Conservation (phyloP, 2,329 filamentous ascomycete species). For the Harringtonia aguacate region DNA sequence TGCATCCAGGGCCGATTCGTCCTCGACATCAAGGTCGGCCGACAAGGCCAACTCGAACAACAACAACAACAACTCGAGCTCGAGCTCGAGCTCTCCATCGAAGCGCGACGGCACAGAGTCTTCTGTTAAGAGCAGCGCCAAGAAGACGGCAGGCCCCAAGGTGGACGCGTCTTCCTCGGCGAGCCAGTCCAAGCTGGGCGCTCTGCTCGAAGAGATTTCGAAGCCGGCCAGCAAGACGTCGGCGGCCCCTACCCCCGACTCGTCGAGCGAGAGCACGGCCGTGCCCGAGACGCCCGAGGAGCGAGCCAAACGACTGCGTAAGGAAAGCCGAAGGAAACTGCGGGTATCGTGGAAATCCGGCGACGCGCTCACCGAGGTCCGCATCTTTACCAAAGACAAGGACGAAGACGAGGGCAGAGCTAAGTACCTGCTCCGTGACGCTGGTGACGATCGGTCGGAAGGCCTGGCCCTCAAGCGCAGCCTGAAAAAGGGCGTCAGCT, state of each 20-base stretch:
- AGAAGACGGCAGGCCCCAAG: conserved; percentile 16
- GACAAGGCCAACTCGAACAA: too few species aligned
- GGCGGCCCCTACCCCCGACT: conserved; percentile 21
- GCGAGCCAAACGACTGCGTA: conserved; percentile 55
- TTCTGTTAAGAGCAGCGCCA: conserved; percentile 6
- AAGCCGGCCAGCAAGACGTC: conserved; percentile 40
- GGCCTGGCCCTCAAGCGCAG: conserved; percentile 56
- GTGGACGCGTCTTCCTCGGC: conserved; percentile 18
- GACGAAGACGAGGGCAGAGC: conserved; percentile 62
- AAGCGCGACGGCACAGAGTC: background rate
- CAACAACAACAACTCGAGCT: too few species aligned
- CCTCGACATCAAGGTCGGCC: background rate
- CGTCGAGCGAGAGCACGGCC: conserved; percentile 28
- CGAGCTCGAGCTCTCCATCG: too few species aligned
- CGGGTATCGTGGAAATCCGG: conserved; percentile 63
- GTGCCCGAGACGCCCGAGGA: conserved; percentile 57
- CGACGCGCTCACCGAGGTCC: conserved; percentile 53
- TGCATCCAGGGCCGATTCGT: conserved; percentile 13
- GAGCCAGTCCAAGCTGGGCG: conserved; percentile 38
- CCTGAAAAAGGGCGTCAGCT: conserved; percentile 25
- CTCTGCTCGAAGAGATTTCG: conserved; percentile 38
- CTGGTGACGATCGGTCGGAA: conserved; percentile 61
- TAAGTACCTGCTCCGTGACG: conserved; percentile 59
- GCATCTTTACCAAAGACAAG: conserved; percentile 61
- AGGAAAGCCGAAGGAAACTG: conserved; percentile 59